Evolutionary conservation across 768 basidiomycete species (phyloP), one percentile per base, ranked within the genome.

Genomic region (Hygrophorus russula): DNA sequence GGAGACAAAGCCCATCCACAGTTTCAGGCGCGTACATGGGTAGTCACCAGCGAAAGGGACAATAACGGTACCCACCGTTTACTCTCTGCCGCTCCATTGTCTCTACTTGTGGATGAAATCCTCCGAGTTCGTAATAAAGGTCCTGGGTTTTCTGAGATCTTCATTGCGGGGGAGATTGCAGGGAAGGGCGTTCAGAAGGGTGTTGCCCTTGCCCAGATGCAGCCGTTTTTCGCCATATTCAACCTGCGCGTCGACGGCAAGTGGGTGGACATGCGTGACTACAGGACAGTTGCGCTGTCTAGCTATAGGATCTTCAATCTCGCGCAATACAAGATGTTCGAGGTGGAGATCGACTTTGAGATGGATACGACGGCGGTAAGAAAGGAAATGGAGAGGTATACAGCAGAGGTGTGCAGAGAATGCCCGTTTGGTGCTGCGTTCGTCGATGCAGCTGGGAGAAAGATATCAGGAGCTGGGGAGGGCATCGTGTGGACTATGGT

Each of bases 161-260:
- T 44, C 34, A 50, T 54, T 5, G 36, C 32, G n/a, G 51, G 53
- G 6, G 53, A 54, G 42, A 24, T 50, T 13, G 51, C 51, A 5
- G 53, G 53, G 17, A 41, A 38, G 24, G 51, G 47, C 5, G 46
- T 54, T 4, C 53, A 54, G 42, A 54, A 52, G 34, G 53, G 51
- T 10, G 49, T 54, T 10, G 53, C 53, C 7, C 41, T 54, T 17
- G 30, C 29, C 14, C 29, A 50, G 2, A 8, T 54, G 28, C 42
- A 49, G 41, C 44, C 40, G 14, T 54, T 54, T 45, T 52, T 52
- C 27, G 53, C 53, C 2, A 54, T 54, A 10, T 54, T 54, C 47
- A 54, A 54, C 39, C 49, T 54, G 24, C 51, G 53, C 19, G 44
- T 54, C 28, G 51, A 54, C 42, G 53, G 49, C 14, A 34, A 35